Percentiles rank a stretch among this genome's conserved stretches.
Evolutionary conservation across 2,329 filamentous ascomycete species (phyloP).

Genomic region (Microascus cirrosus): DNA sequence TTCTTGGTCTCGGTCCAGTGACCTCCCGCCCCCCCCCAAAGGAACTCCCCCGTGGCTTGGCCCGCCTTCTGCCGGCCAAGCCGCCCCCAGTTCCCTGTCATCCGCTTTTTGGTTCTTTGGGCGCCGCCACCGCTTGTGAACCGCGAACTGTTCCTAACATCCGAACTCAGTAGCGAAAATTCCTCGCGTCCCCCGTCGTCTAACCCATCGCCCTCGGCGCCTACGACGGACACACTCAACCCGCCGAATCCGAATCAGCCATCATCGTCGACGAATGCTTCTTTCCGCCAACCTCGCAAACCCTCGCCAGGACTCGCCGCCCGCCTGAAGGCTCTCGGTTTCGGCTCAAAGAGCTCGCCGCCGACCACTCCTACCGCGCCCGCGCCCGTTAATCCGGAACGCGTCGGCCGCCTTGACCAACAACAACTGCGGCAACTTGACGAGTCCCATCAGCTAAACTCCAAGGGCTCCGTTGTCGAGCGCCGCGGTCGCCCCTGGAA

Average conservation of each 20-base stretch:
- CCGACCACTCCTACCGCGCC: conserved; percentile 21
- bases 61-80: neutral
- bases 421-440: conserved; percentile 60
- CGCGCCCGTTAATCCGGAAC: conserved; percentile 22
- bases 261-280: conserved; percentile 10
- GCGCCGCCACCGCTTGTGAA: neutral
- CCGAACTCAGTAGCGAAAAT: conserved; percentile 1
- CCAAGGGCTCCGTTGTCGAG: conserved; percentile 38
- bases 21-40: neutral
- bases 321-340: conserved; percentile 53
- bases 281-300: conserved; percentile 32
- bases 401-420: conserved; percentile 59
- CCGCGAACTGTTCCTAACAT: neutral
- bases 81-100: neutral
- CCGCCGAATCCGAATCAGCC: conserved; percentile 6
- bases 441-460: conserved; percentile 50
- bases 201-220: conserved; percentile 8
- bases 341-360: conserved; percentile 25
- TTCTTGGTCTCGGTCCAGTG: neutral
- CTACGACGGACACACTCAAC: conserved; percentile 11
- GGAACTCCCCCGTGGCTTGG: neutral
- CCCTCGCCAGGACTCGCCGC: conserved; percentile 54
- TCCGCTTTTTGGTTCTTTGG: neutral
- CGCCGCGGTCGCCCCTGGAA: conserved; percentile 64
- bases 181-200: neutral